phyloP scores from a whole-genome alignment of 257 asterid genomes.

The Ilex asprella region DNA sequence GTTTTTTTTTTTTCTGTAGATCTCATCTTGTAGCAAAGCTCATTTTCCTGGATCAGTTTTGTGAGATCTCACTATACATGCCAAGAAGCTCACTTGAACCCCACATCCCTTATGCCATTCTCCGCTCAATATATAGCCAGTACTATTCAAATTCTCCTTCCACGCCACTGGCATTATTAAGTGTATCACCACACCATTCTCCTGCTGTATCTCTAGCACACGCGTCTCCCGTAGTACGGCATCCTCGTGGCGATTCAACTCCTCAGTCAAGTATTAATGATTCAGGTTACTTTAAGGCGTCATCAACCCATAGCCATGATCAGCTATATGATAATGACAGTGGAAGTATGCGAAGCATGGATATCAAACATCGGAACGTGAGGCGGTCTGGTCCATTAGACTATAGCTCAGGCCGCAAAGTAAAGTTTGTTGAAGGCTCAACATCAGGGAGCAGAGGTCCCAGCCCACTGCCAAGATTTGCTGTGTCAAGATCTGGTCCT shows the following conservation, averaged over 20 bases:
- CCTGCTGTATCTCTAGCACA: conserved; percentile 70
- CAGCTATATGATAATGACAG: conserved; percentile 48
- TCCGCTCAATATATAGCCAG: conserved; percentile 87
- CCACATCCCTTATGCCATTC: conserved; percentile 68
- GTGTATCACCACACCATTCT: conserved; percentile 69
- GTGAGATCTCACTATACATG: conserved; percentile 75
- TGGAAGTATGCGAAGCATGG: conserved; percentile 38
- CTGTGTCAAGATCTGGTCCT: conserved; percentile 94
- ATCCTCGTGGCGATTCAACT: conserved; percentile 45
- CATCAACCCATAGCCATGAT: conserved; percentile 54
- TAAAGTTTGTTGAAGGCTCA: conserved; percentile 67
- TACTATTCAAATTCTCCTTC: conserved; percentile 64
- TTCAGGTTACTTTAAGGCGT: conserved; percentile 53
- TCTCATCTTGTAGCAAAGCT: conserved; percentile 81
- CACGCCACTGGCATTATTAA: conserved; percentile 40
- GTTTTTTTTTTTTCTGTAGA: conserved; percentile 27
- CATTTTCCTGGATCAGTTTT: conserved; percentile 83
- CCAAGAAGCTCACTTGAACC: conserved; percentile 84
- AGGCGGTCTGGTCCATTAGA: conserved; percentile 96
- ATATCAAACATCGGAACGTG: conserved; percentile 36
- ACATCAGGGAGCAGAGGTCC: conserved; percentile 82
- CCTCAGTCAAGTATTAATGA: conserved; percentile 47
- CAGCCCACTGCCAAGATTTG: conserved; percentile 91
- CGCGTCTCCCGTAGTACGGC: conserved; percentile 68
- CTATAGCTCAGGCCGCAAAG: conserved; percentile 60